Evolutionary conservation across 192 early-diverging fungal genomes (phyloP).

Genomic region (Coemansia sp.): DNA sequence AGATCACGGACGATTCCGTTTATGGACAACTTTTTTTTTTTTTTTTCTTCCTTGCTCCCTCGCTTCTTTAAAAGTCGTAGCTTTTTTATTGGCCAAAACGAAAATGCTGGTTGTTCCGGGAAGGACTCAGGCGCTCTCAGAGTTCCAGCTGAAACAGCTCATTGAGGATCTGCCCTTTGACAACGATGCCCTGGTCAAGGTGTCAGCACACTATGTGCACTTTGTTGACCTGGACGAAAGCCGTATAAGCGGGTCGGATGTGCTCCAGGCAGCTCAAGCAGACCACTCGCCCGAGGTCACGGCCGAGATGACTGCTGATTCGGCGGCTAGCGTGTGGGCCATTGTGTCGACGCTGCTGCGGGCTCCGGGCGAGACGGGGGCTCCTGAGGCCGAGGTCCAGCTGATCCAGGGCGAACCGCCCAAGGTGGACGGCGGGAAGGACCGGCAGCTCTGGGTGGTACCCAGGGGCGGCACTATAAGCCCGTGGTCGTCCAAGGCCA

Average conservation of each 20-base stretch:
- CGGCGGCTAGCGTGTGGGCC: constrained; percentile 21
- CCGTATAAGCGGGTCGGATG: constrained; percentile 33
- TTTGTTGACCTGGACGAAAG: constrained; percentile 55
- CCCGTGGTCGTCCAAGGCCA: constrained; percentile 99
- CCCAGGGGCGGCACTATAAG: constrained; percentile 95
- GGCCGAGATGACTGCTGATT: constrained; percentile 3
- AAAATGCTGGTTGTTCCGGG: constrained; percentile 85
- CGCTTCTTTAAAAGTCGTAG: too few relatives aligned
- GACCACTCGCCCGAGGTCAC: constrained; percentile 25
- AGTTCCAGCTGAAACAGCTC: constrained; percentile 61
- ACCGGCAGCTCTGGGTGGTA: constrained; percentile 59
- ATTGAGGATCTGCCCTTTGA: constrained; percentile 55
- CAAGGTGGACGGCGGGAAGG: constrained; percentile 1
- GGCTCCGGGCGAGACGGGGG: constrained; percentile 21
- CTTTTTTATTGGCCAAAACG: constrained; percentile 16
- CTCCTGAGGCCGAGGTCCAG: constrained; percentile 20
- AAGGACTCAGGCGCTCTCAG: constrained; percentile 65
- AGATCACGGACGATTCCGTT: too few relatives aligned
- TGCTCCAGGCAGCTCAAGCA: constrained; percentile 38
- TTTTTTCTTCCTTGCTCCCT: too few relatives aligned
- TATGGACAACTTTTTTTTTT: background rate
- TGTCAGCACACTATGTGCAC: constrained; percentile 70
- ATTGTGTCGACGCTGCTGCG: constrained; percentile 30
- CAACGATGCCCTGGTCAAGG: constrained; percentile 45
- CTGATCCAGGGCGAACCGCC: constrained; percentile 11